Conservation (phyloP, 345 rosid species). For the Noccaea caerulescens region DNA sequence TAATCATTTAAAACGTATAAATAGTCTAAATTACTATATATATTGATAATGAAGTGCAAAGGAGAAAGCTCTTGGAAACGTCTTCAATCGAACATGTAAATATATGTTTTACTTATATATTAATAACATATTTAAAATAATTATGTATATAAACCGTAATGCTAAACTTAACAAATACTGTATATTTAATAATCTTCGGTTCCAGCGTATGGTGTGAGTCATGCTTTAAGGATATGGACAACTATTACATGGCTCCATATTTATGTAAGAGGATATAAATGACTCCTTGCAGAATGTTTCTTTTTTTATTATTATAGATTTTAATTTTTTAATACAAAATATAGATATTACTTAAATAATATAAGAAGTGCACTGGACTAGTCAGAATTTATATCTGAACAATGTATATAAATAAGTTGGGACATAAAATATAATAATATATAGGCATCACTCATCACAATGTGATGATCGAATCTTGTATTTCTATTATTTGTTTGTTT, state of each 20-base stretch:
- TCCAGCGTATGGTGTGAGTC: neutral
- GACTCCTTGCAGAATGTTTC: slow-evolving; percentile 27
- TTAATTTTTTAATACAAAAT: neutral
- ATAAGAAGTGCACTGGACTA: slow-evolving; percentile 33
- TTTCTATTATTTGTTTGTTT: neutral
- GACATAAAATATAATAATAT: neutral
- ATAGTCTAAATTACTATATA: no score
- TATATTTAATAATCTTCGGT: neutral
- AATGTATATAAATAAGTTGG: neutral
- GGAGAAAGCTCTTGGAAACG: no score
- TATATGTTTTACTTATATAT: no score
- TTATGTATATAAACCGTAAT: neutral
- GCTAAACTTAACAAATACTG: neutral
- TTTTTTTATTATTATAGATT: neutral
- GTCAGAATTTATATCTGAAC: slow-evolving; percentile 20
- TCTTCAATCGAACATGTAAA: no score
- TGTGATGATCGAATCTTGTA: slow-evolving; percentile 20
- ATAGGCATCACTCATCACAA: slow-evolving; percentile 13
- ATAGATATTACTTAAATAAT: neutral
- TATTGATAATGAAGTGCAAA: no score
- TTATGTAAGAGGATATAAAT: slow-evolving; percentile 14
- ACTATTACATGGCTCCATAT: slow-evolving; percentile 20
- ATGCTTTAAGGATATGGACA: neutral
- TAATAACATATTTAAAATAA: no score
- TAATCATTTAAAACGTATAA: no score